phyloP scores from a whole-genome alignment of 257 asterid species.

The Perilla frutescens region DNA sequence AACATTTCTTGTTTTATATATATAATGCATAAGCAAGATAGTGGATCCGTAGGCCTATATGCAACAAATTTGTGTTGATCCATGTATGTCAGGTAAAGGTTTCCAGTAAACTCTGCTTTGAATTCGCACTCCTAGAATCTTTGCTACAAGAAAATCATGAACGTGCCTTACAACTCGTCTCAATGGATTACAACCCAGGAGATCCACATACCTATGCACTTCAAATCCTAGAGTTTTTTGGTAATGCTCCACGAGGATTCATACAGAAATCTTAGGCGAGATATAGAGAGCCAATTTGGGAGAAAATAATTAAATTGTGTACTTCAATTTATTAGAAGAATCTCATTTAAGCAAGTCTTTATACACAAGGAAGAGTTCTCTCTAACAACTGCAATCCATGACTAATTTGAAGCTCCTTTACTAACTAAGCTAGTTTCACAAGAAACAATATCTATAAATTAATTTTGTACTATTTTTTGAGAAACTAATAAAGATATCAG shows the following conservation, averaged over 20 bases:
- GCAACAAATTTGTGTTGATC: too few species aligned
- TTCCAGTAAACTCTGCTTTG: too few species aligned
- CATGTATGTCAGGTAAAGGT: too few species aligned
- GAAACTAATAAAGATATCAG: background rate
- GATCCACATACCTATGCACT: background rate
- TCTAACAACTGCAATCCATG: background rate
- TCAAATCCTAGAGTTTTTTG: background rate
- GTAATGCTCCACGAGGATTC: background rate
- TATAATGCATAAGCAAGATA: too few species aligned
- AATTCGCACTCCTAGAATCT: background rate
- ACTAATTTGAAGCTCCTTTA: background rate
- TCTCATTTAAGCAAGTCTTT: background rate
- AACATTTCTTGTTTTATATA: too few species aligned
- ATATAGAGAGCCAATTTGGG: background rate
- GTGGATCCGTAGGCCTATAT: too few species aligned
- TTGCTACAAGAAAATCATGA: background rate
- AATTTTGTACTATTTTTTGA: too few species aligned
- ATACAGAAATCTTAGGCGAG: background rate
- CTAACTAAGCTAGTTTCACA: too few species aligned
- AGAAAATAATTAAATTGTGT: too few species aligned
- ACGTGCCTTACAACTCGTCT: too few species aligned
- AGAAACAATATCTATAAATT: too few species aligned
- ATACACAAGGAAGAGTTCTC: background rate
- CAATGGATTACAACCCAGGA: background rate
- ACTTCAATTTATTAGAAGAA: background rate